A percentile compares a stretch with the other conserved stretches of the same genome.
These are phyloP conservation scores for Ceratocystis eucalypticola DNA, from an alignment of 2,329 filamentous ascomycete genomes.

Conservation along the genomic window DNA sequence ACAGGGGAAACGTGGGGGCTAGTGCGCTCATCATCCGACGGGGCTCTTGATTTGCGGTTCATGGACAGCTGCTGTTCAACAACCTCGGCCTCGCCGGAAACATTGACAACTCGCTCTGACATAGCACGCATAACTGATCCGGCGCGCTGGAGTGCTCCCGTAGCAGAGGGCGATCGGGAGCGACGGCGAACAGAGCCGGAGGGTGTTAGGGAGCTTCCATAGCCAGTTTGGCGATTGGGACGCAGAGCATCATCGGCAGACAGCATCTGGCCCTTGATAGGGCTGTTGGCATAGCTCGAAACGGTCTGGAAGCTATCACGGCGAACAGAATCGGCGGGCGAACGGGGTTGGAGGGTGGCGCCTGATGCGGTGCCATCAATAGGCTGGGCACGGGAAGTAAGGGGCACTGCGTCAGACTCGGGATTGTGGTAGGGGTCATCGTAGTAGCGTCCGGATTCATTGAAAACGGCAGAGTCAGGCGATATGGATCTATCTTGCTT, in stretches of 20 bases:
- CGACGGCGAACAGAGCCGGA: slow-evolving; percentile 33
- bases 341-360: slow-evolving; percentile 32
- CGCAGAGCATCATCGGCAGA: slow-evolving; percentile 17
- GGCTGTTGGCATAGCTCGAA: slow-evolving; percentile 42
- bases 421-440: slow-evolving; percentile 13
- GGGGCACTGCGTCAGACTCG: slow-evolving; percentile 31
- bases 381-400: slow-evolving; percentile 42
- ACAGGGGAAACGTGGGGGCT: slow-evolving; percentile 22
- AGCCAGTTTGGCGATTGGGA: slow-evolving; percentile 26
- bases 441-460: slow-evolving; percentile 10
- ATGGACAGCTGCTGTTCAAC: slow-evolving; percentile 58
- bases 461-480: slow-evolving; percentile 21
- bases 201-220: slow-evolving; percentile 43
- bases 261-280: slow-evolving; percentile 23
- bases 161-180: slow-evolving; percentile 50
- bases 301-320: slow-evolving; percentile 46
- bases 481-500: slow-evolving; percentile 25
- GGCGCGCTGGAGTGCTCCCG: slow-evolving; percentile 52
- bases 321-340: slow-evolving; percentile 29
- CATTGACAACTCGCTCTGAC: slow-evolving; percentile 94
- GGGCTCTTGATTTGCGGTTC: slow-evolving; percentile 45
- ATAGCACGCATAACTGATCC: slow-evolving; percentile 70
- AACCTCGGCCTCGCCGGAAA: slow-evolving; percentile 82
- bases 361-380: slow-evolving; percentile 28
- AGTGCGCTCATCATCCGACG: slow-evolving; percentile 39